Base-by-base conservation (phyloP, 192 early-diverging fungal species). In the Borealophlyctis nickersoniae region DNA sequence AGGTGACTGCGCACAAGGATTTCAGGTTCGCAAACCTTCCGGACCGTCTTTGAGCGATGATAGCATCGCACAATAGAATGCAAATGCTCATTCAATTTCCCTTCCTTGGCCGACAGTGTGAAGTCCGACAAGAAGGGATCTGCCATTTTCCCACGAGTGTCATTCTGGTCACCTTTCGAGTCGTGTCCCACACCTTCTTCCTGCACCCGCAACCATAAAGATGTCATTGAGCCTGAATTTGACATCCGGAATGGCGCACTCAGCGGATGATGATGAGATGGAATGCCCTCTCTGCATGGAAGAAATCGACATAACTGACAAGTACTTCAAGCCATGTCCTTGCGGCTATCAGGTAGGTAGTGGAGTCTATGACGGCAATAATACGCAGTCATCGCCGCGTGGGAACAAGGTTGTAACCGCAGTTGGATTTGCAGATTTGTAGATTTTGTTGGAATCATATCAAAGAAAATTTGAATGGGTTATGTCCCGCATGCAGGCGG, bases 391-490 rank as follows among this genome's bases (percentile, higher is more conserved):
- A 48, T 48, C n/a, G 11, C 45, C 11, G 45, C 45, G 45, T 13
- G 11, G 45, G 45, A 51, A 51, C 50, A 26, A 27, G 23, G 2
- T 23, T 33, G 35, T 11, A n/a, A n/a, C n/a, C n/a, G n/a, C n/a
- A n/a, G 27, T 14, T 60, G 56, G 26, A 22, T 33, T 56, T 65
- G 30, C 77, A 98, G 94, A 94, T 99, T 69, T 99, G 97, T 74
- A 87, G 95, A 11, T 99, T 99, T 73, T 99, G 97, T 65, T 98
- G 94, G 89, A 90, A 99, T 70, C 94, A 93, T 71, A 96, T 99
- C 72, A 93, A 93, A 65, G 89, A 96, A 51, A 86, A 94, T 72
- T 81, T 91, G 60, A 96, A 93, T 72, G 89, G 90, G 14, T 85
- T 89, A 22, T 99, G 97, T 63, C 97, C 97, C 24, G 97, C 97